These are phyloP conservation scores for Kazachstania africana DNA, from an alignment of 805 yeast species.

Conservation along the genomic window DNA sequence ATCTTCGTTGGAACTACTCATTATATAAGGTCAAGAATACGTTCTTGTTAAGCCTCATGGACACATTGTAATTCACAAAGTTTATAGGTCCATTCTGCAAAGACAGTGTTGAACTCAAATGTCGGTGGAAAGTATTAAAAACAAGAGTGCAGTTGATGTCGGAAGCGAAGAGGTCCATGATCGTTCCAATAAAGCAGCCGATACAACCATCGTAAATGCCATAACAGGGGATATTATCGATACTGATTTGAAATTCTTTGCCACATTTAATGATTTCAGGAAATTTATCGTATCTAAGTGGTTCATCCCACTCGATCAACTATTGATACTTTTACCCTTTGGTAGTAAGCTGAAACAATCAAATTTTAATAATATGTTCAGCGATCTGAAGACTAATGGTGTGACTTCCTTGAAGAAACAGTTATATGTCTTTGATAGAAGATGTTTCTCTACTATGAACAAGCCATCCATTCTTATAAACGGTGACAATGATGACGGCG, in stretches of 20 bases:
- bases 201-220: conserved; percentile 29
- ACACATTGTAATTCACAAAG: no score
- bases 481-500: background rate
- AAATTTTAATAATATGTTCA: conserved; percentile 6
- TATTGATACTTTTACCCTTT: conserved; percentile 49
- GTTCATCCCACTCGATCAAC: conserved; percentile 30
- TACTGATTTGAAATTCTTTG: conserved; percentile 30
- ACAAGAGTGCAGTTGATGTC: no score
- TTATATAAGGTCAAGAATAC: no score
- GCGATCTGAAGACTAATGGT: conserved; percentile 4
- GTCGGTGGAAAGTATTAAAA: no score
- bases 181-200: no score
- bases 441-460: conserved; percentile 34
- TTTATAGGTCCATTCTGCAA: no score
- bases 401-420: background rate
- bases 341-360: conserved; percentile 44
- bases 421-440: conserved; percentile 47
- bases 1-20: no score
- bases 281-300: conserved; percentile 31
- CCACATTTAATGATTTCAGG: conserved; percentile 32
- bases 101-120: no score
- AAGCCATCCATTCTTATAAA: conserved; percentile 6
- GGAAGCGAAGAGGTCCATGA: no score
- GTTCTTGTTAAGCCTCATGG: no score
- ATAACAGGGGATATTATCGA: conserved; percentile 31